Evolutionary conservation across 179 eudicot genomes (phyloP).

Genomic region (Actinidia arguta): DNA sequence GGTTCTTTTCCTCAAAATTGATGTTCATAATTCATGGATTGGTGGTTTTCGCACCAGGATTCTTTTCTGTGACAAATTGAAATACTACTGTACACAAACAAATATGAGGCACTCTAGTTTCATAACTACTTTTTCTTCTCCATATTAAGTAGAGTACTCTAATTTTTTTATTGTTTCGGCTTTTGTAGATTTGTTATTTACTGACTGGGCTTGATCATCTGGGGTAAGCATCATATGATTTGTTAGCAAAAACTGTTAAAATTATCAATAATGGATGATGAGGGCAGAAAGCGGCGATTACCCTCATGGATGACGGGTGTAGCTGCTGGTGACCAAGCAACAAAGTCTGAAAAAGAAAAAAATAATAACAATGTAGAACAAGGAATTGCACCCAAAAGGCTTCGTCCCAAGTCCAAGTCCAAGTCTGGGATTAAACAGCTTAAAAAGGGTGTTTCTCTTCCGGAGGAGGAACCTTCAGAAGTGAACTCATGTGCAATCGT

Average conservation of each 20-base stretch:
- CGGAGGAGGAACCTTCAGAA: neutral
- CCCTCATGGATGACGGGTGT: slow-evolving; percentile 73
- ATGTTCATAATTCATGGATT: too few relatives aligned
- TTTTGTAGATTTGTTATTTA: neutral
- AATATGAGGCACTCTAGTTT: too few relatives aligned
- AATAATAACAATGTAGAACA: slow-evolving; percentile 12
- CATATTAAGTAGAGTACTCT: too few relatives aligned
- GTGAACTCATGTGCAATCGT: slow-evolving; percentile 26
- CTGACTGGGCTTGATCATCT: slow-evolving; percentile 11
- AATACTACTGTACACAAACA: too few relatives aligned
- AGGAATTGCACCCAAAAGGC: slow-evolving; percentile 9
- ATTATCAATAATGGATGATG: slow-evolving; percentile 1
- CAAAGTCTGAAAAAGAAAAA: slow-evolving; percentile 19
- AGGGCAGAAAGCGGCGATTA: slow-evolving; percentile 49
- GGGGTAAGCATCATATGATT: neutral
- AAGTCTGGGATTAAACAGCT: slow-evolving; percentile 5
- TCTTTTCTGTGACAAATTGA: too few relatives aligned
- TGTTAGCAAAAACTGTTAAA: neutral
- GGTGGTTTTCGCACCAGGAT: too few relatives aligned
- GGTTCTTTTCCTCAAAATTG: too few relatives aligned
- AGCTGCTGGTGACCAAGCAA: slow-evolving; percentile 34
- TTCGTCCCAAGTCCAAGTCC: slow-evolving; percentile 7
- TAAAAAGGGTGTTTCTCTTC: slow-evolving; percentile 1
- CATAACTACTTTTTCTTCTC: too few relatives aligned
- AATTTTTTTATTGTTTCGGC: neutral